phyloP scores from a whole-genome alignment of 179 eudicot species.

The Kewa caespitosa region DNA sequence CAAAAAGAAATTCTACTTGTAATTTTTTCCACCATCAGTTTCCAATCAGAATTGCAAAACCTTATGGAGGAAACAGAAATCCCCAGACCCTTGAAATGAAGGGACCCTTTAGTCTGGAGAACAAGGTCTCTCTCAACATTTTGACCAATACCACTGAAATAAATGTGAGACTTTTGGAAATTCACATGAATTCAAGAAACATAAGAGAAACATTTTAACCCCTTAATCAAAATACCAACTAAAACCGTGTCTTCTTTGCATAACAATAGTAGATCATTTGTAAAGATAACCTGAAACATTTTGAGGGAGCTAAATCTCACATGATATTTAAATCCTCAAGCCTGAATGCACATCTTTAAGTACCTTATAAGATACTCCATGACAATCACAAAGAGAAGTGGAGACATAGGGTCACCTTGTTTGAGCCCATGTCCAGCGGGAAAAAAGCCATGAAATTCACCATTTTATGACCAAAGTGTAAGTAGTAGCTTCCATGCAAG shows the following conservation, averaged over 20 bases:
- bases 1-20: not conserved
- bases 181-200: not conserved
- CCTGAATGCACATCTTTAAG: not conserved
- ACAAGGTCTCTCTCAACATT: not conserved
- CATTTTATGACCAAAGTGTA: not conserved
- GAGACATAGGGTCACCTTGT: too few species aligned
- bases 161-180: not conserved
- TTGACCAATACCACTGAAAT: not conserved
- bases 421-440: not conserved
- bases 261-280: slow-evolving; percentile 1
- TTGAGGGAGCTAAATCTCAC: not conserved
- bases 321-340: not conserved
- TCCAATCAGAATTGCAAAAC: not conserved
- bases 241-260: not conserved
- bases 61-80: not conserved
- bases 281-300: not conserved
- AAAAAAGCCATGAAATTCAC: not conserved
- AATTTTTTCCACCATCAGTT: not conserved
- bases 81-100: not conserved
- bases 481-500: not conserved
- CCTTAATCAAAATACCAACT: not conserved
- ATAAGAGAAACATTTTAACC: not conserved
- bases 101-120: not conserved
- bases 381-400: not conserved
- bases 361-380: not conserved